Base-by-base conservation (phyloP, 2,329 filamentous ascomycete genomes). In the Cladosporium halotolerans region DNA sequence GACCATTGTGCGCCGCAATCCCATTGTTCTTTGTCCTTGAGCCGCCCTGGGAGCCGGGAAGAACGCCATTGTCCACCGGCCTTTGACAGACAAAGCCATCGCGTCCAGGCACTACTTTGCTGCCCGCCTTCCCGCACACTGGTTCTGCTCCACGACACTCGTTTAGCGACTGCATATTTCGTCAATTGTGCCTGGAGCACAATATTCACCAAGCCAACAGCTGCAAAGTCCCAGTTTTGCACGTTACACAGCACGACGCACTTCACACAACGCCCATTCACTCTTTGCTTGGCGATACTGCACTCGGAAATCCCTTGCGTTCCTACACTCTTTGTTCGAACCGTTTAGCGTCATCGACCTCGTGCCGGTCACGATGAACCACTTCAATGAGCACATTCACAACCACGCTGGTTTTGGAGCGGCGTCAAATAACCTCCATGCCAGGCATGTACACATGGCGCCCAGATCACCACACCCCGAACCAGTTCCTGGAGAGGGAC, bases 401-500 rank as follows among this genome's bases (percentile, higher is more conserved):
- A 40, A 51, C 48, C 40, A 43, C 48, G 40, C 40, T 51, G 48
- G 48, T 40, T 32, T 51, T 28, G 47, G 16, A 40, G 39, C 47
- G 43, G 23, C 19, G 13, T 18, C 47, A n/a, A 9, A 41, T 16
- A 10, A 46, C 44, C 10, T 38, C 13, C 9, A 14, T 18, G 32
- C 44, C 16, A 19, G 18, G 18, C 44, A 46, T 46, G 33, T 31
- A 6, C 43, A 36, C 32, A 51, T 51, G 48, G 23, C 23, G 23
- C 48, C 48, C 18, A 38, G 48, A 44, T 18, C n/a, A 39, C 32
- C 45, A 38, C 10, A 23, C 4, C 31, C 48, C 2, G 41, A 51
- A 13, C 47, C 47, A 4, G 28, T 14, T 18, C 48, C 48, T 9
- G 48, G 23, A 11, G 48, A 51, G 18, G 57, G 66, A 61, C 36